A percentile compares a stretch with the other conserved stretches of the same genome.
These are phyloP conservation scores for Casuarina glauca DNA, from an alignment of 306 rosid genomes.

Conservation along the genomic window DNA sequence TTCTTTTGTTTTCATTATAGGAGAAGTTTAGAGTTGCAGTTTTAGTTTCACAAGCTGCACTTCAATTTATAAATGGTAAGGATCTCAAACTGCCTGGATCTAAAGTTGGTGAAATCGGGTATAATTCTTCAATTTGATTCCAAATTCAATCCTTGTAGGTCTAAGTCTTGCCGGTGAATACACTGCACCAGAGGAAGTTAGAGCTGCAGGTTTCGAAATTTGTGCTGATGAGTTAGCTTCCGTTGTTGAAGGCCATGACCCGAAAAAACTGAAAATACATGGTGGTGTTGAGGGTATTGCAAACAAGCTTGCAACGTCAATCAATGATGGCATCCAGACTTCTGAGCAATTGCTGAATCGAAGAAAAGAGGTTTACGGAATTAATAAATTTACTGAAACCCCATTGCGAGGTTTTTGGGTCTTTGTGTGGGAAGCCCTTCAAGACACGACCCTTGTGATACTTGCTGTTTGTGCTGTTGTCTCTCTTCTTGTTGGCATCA, in stretches of 20 bases:
- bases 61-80: conserved; percentile 92
- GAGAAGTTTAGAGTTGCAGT: conserved; percentile 99
- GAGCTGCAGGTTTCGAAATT: conserved; percentile 79
- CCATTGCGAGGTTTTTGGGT: conserved; percentile 78
- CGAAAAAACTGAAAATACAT: conserved; percentile 77
- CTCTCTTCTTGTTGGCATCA: conserved; percentile 83
- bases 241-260: conserved; percentile 84
- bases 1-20: conserved; percentile 39
- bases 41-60: conserved; percentile 99
- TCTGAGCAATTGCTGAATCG: conserved; percentile 58
- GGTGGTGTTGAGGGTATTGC: conserved; percentile 68
- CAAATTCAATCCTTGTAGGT: conserved; percentile 46
- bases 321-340: conserved; percentile 58
- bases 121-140: conserved; percentile 13
- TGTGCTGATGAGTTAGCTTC: conserved; percentile 81
- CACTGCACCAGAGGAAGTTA: conserved; percentile 76
- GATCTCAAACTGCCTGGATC: conserved; percentile 15
- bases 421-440: conserved; percentile 98
- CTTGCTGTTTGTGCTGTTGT: conserved; percentile 80
- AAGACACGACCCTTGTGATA: conserved; percentile 93
- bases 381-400: conserved; percentile 82
- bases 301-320: conserved; percentile 62
- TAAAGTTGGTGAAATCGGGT: conserved; percentile 1
- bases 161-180: conserved; percentile 68
- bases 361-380: conserved; percentile 77